phyloP scores from a whole-genome alignment of 805 yeast genomes.

The Starmerella sp. region DNA sequence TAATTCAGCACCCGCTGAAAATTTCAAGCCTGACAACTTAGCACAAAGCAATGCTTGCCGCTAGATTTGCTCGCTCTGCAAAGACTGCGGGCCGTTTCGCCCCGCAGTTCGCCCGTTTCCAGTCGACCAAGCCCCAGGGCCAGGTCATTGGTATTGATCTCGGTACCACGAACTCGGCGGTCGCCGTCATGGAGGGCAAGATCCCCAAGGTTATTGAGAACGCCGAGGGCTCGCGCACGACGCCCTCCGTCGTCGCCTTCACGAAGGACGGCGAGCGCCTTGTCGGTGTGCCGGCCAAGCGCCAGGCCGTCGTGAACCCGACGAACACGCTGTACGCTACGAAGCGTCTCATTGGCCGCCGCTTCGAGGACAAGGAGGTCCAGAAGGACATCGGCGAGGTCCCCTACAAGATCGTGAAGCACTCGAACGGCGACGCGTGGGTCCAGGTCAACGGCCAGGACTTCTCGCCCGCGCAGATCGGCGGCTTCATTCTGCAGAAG shows the following conservation, averaged over 20 bases:
- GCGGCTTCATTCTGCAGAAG: conserved; percentile 86
- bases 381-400: conserved; percentile 80
- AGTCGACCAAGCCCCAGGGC: conserved; percentile 42
- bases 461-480: conserved; percentile 92
- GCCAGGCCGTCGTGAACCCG: conserved; percentile 91
- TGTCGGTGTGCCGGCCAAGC: conserved; percentile 91
- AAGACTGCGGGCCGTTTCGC: conserved; percentile 18
- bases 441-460: conserved; percentile 76
- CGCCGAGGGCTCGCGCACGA: conserved; percentile 65
- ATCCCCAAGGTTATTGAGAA: conserved; percentile 69
- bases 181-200: conserved; percentile 71
- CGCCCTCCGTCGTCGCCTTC: conserved; percentile 93
- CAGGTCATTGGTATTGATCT: conserved; percentile 75
- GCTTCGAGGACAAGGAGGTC: conserved; percentile 80
- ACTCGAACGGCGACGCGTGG: conserved; percentile 93
- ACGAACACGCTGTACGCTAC: conserved; percentile 91
- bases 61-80: conserved; percentile 32
- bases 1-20: conserved; percentile 8
- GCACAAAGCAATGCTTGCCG: conserved; percentile 28
- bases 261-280: conserved; percentile 82
- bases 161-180: conserved; percentile 87
- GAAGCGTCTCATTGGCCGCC: conserved; percentile 87
- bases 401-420: conserved; percentile 84
- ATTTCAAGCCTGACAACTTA: conserved; percentile 4
- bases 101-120: conserved; percentile 33